Conservation (phyloP, 257 asterid species). For the Leptodermis oblonga region DNA sequence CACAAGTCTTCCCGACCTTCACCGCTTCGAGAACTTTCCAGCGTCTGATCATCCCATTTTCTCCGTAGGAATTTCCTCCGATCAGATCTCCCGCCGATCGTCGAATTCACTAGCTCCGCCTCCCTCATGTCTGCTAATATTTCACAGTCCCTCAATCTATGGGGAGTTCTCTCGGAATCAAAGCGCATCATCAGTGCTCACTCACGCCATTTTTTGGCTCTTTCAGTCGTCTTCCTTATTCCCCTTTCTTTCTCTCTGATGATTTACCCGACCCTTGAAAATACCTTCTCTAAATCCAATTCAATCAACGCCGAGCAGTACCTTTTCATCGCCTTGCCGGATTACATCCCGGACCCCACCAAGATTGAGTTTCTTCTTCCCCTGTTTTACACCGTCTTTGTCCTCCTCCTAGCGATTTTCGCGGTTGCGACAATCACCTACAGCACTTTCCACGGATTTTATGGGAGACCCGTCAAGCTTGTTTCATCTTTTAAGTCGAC, state of each 20-base stretch:
- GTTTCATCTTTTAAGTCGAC: conserved; percentile 44
- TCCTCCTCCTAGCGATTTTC: conserved; percentile 26
- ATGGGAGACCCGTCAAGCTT: conserved; percentile 45
- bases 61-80: not conserved
- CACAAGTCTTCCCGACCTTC: too few relatives aligned
- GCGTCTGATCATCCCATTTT: not conserved
- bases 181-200: conserved; percentile 54
- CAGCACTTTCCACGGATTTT: conserved; percentile 54
- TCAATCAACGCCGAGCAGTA: conserved; percentile 27
- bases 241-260: conserved; percentile 52
- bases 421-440: conserved; percentile 50
- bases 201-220: conserved; percentile 59
- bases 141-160: conserved; percentile 42
- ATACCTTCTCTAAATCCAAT: conserved; percentile 20
- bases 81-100: conserved; percentile 3
- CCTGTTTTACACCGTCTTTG: conserved; percentile 24
- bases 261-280: conserved; percentile 39
- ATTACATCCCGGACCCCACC: conserved; percentile 17
- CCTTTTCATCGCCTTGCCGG: conserved; percentile 24
- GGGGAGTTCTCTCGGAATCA: conserved; percentile 56
- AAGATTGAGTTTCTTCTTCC: conserved; percentile 23
- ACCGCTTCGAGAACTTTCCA: not conserved
- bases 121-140: not conserved
- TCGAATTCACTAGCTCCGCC: not conserved
- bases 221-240: conserved; percentile 54